Evolutionary conservation across 768 basidiomycete species (phyloP).

Genomic region (Agaricus sinodeliciosus): DNA sequence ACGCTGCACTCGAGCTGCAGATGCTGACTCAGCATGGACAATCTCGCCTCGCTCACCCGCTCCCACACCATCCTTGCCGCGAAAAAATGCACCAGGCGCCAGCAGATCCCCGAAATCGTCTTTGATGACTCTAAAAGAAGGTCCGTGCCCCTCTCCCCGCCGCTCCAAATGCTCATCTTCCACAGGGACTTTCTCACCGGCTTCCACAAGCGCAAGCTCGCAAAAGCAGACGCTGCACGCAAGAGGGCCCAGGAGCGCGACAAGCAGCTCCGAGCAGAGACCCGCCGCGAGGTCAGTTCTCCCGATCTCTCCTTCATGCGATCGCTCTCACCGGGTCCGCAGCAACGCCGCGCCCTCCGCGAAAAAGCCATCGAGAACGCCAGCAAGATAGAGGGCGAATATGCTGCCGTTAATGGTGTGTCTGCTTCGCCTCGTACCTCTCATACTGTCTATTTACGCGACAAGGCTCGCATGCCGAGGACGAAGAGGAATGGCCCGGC

Average conservation of each 20-base stretch:
- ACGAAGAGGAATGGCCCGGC: conserved; percentile 43
- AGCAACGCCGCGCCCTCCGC: conserved; percentile 76
- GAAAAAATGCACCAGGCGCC: conserved; percentile 58
- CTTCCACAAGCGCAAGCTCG: conserved; percentile 88
- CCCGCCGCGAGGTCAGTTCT: conserved; percentile 65
- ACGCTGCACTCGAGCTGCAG: conserved; percentile 14
- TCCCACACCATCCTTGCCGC: conserved; percentile 58
- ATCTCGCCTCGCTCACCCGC: conserved; percentile 52
- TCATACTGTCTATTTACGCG: conserved; percentile 13
- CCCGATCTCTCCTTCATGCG: conserved; percentile 10
- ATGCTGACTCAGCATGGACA: conserved; percentile 19
- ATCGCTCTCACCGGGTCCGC: conserved; percentile 13
- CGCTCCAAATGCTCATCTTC: conserved; percentile 13
- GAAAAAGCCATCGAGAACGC: conserved; percentile 78
- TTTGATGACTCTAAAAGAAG: conserved; percentile 85
- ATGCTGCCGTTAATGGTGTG: conserved; percentile 44
- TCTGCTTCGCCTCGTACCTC: conserved; percentile 1
- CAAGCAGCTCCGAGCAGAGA: conserved; percentile 66
- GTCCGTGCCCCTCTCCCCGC: conserved; percentile 28
- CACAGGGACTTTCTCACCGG: conserved; percentile 85
- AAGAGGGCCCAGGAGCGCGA: conserved; percentile 71
- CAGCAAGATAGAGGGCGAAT: conserved; percentile 69
- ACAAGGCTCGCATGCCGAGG: conserved; percentile 16
- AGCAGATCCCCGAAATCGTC: conserved; percentile 71
- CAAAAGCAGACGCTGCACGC: conserved; percentile 70